phyloP scores from a whole-genome alignment of 805 yeast genomes.

The Candida ulmi region DNA sequence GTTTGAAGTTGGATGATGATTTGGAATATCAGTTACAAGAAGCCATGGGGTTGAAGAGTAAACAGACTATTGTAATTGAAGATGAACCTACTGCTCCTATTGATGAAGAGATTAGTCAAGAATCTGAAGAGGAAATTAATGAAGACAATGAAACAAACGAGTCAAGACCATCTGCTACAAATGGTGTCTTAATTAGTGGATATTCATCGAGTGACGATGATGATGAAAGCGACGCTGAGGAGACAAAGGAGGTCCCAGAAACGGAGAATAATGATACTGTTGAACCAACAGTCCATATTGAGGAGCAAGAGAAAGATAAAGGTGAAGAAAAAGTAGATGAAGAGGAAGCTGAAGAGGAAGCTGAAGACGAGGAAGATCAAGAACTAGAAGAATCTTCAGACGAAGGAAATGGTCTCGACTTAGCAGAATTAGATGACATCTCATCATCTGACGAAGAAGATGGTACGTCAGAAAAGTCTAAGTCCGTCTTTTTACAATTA shows the following conservation, averaged over 20 bases:
- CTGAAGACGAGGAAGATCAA: not conserved
- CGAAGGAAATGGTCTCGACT: constrained; percentile 18
- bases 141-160: too few relatives aligned
- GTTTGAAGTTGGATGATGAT: constrained; percentile 20
- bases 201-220: constrained; percentile 16
- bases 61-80: too few relatives aligned
- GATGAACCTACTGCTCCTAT: too few relatives aligned
- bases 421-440: constrained; percentile 14
- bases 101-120: not conserved
- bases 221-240: constrained; percentile 8
- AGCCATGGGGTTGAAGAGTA: too few relatives aligned
- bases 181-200: constrained; percentile 7
- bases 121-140: not conserved
- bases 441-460: constrained; percentile 18
- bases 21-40: too few relatives aligned
- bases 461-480: constrained; percentile 2
- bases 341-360: not conserved
- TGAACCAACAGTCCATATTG: too few relatives aligned
- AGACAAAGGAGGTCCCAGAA: too few relatives aligned
- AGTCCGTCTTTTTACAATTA: constrained; percentile 26
- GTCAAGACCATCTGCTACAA: not conserved
- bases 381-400: constrained; percentile 10
- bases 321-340: constrained; percentile 1
- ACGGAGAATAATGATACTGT: too few relatives aligned
- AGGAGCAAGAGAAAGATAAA: not conserved